Conservation (phyloP, 345 rosid species). For the Laguncularia racemosa region DNA sequence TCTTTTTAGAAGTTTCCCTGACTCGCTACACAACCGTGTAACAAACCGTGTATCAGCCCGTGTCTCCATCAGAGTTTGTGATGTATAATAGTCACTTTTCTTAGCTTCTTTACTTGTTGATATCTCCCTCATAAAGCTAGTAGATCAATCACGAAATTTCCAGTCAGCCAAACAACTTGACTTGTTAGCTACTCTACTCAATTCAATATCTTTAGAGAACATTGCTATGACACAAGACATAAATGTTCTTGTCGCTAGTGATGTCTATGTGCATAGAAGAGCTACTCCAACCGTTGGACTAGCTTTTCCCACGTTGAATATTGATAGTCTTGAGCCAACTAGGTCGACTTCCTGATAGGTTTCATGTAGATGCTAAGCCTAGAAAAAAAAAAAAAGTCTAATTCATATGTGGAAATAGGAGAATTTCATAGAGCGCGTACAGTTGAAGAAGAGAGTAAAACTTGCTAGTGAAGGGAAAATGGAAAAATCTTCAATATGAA, state of each 20-base stretch:
- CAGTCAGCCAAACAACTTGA: slow-evolving; percentile 56
- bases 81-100: too few relatives aligned
- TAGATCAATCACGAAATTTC: slow-evolving; percentile 38
- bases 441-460: too few relatives aligned
- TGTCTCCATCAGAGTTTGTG: too few relatives aligned
- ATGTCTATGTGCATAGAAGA: slow-evolving; percentile 54
- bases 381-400: background rate
- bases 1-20: too few relatives aligned
- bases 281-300: slow-evolving; percentile 45
- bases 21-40: too few relatives aligned
- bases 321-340: slow-evolving; percentile 26
- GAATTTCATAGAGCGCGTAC: too few relatives aligned
- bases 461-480: too few relatives aligned
- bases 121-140: slow-evolving; percentile 18
- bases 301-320: slow-evolving; percentile 35
- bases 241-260: slow-evolving; percentile 44
- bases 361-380: slow-evolving; percentile 62
- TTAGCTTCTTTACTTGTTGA: too few relatives aligned
- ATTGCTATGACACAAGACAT: slow-evolving; percentile 64
- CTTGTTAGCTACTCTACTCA: slow-evolving; percentile 23
- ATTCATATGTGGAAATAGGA: too few relatives aligned
- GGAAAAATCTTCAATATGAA: too few relatives aligned
- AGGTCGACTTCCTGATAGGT: slow-evolving; percentile 30
- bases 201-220: slow-evolving; percentile 67
- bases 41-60: too few relatives aligned